phyloP scores from a whole-genome alignment of 495 filamentous ascomycete genomes.

The Annulohypoxylon maeteangense region DNA sequence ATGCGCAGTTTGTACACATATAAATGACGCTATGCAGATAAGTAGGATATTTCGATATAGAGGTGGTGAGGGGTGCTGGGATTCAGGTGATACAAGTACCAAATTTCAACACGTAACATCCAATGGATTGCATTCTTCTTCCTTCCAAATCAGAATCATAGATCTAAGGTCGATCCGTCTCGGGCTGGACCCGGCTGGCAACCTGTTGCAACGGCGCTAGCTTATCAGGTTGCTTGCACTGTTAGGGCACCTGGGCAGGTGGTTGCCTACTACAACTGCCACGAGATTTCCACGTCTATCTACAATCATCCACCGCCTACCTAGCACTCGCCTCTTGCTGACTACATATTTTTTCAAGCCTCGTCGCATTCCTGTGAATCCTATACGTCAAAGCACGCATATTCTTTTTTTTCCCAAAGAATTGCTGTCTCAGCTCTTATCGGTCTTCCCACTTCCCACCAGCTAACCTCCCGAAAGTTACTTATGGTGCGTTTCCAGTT shows the following conservation, averaged over 20 bases:
- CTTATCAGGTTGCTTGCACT: constrained; percentile 14
- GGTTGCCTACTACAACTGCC: constrained; percentile 26
- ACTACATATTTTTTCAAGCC: constrained; percentile 9
- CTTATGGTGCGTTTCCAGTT: constrained; percentile 34
- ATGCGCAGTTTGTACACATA: too few relatives aligned
- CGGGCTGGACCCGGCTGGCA: constrained; percentile 24
- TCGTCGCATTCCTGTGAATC: constrained; percentile 16
- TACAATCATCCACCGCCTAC: constrained; percentile 20
- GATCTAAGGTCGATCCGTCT: constrained; percentile 33
- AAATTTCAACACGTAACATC: constrained; percentile 8
- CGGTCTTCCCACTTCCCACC: background rate
- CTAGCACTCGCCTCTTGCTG: background rate
- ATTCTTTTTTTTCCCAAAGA: background rate
- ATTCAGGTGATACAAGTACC: background rate
- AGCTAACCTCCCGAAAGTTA: constrained; percentile 13
- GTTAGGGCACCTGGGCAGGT: too few relatives aligned
- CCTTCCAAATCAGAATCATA: background rate
- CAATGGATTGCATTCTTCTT: background rate
- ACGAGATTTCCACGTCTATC: constrained; percentile 13
- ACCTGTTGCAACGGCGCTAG: background rate
- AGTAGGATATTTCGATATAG: background rate
- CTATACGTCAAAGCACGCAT: background rate
- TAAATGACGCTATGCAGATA: background rate
- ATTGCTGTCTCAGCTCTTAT: background rate
- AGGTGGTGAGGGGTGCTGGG: background rate